phyloP scores from a whole-genome alignment of 139 green algal genomes.

The Pleodorina starrii region DNA sequence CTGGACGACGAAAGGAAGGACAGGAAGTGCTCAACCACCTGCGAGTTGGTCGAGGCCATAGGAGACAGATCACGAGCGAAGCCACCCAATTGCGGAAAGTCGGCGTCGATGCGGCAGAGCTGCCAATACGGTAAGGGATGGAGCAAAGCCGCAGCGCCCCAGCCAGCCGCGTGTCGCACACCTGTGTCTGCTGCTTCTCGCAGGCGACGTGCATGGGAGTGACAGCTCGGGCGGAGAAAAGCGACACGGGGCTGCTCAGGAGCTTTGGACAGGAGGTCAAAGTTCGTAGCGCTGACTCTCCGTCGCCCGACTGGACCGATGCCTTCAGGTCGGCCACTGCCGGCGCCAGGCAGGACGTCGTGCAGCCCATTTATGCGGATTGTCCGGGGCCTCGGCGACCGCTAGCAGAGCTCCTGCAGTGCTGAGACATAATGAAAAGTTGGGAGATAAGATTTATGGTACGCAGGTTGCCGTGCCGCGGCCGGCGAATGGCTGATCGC shows the following conservation, averaged over 20 bases:
- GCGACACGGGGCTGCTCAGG: background rate
- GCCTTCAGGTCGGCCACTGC: background rate
- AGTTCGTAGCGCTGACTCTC: background rate
- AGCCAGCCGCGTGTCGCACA: background rate
- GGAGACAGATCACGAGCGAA: background rate
- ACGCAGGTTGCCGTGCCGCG: too few relatives aligned
- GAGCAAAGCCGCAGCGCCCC: too few relatives aligned
- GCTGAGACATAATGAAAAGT: too few relatives aligned
- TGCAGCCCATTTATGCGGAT: conserved; percentile 22
- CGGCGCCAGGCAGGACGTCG: background rate
- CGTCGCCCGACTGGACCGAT: background rate
- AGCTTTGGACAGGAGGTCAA: background rate
- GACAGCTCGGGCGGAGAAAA: background rate
- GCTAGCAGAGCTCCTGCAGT: too few relatives aligned
- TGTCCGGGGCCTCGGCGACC: too few relatives aligned
- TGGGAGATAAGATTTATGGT: too few relatives aligned
- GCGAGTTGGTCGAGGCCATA: background rate
- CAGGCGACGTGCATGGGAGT: conserved; percentile 2
- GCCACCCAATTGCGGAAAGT: background rate
- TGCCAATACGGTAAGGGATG: too few relatives aligned
- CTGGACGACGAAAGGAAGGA: background rate
- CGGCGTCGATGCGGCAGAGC: background rate
- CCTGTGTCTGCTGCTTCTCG: conserved; percentile 1
- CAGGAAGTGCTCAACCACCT: background rate
- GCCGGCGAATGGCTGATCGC: too few relatives aligned